Evolutionary conservation across 768 basidiomycete genomes (phyloP).

Genomic region (Lactifluus piperatus): DNA sequence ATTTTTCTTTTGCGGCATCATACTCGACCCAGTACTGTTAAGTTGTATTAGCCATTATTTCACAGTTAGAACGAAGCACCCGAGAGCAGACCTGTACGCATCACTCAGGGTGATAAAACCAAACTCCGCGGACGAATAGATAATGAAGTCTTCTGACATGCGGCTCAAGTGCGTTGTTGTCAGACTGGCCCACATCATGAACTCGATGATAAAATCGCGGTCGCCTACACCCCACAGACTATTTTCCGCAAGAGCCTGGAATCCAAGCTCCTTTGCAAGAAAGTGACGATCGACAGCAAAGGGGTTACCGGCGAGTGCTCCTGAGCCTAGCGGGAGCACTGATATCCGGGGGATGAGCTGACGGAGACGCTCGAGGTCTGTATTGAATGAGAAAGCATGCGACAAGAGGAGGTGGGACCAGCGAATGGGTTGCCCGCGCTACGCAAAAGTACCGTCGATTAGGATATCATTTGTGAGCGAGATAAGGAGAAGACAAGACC

Average conservation of each 20-base stretch:
- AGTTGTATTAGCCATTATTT: not conserved
- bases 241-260: slow-evolving; percentile 84
- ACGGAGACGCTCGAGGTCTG: slow-evolving; percentile 77
- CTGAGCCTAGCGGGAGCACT: slow-evolving; percentile 87
- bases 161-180: slow-evolving; percentile 91
- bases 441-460: not conserved
- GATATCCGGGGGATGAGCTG: slow-evolving; percentile 87
- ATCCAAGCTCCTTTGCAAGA: slow-evolving; percentile 83
- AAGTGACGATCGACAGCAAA: slow-evolving; percentile 92
- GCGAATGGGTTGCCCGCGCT: slow-evolving; percentile 97
- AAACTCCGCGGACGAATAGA: slow-evolving; percentile 96
- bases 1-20: slow-evolving; percentile 99
- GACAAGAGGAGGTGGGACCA: slow-evolving; percentile 97
- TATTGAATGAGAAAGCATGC: slow-evolving; percentile 88
- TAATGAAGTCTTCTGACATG: slow-evolving; percentile 91
- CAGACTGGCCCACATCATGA: slow-evolving; percentile 92
- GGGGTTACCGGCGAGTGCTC: slow-evolving; percentile 94
- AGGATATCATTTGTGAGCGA: not conserved
- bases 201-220: slow-evolving; percentile 95
- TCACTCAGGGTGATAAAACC: slow-evolving; percentile 94
- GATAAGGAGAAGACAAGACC: slow-evolving; percentile 36
- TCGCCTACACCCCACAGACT: slow-evolving; percentile 96
- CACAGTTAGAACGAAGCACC: not conserved
- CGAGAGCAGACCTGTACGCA: slow-evolving; percentile 76
- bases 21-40: slow-evolving; percentile 89